Percentiles rank a stretch among this genome's conserved stretches.
phyloP scores from a whole-genome alignment of 176 grass and related monocot species.

The Aegilops sharonensis region DNA sequence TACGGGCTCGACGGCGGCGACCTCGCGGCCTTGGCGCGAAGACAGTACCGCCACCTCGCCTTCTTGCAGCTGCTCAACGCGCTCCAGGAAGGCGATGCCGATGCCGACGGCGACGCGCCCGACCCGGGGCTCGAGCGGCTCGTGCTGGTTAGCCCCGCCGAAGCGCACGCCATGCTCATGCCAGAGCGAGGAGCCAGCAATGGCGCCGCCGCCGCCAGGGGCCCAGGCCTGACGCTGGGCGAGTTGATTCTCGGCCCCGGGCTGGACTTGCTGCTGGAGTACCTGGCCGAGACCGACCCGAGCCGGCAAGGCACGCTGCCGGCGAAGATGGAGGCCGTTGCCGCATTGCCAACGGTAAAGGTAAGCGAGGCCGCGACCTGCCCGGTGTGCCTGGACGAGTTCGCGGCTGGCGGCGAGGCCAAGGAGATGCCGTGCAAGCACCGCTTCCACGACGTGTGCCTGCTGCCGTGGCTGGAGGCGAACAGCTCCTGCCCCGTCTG shows the following conservation, averaged over 20 bases:
- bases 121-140: slow-evolving; percentile 39
- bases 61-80: slow-evolving; percentile 56
- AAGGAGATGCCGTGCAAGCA: slow-evolving; percentile 89
- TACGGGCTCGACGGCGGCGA: slow-evolving; percentile 32
- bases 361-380: slow-evolving; percentile 46
- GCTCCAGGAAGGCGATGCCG: slow-evolving; percentile 41
- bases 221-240: slow-evolving; percentile 43
- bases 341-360: slow-evolving; percentile 59
- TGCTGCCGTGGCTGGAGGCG: slow-evolving; percentile 81
- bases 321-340: slow-evolving; percentile 68
- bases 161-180: slow-evolving; percentile 40
- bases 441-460: slow-evolving; percentile 68
- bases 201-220: neutral
- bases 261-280: slow-evolving; percentile 74
- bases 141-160: slow-evolving; percentile 33
- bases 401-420: slow-evolving; percentile 56
- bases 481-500: slow-evolving; percentile 93
- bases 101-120: slow-evolving; percentile 6
- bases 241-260: slow-evolving; percentile 71
- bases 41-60: slow-evolving; percentile 49
- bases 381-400: slow-evolving; percentile 79
- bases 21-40: slow-evolving; percentile 26
- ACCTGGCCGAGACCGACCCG: slow-evolving; percentile 63
- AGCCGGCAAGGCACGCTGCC: slow-evolving; percentile 58
- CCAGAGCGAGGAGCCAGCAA: slow-evolving; percentile 8